Evolutionary conservation across 352 stramenopile species (phyloP), one percentile per base, ranked within the genome.

Genomic region (Globisporangium iwayamae): DNA sequence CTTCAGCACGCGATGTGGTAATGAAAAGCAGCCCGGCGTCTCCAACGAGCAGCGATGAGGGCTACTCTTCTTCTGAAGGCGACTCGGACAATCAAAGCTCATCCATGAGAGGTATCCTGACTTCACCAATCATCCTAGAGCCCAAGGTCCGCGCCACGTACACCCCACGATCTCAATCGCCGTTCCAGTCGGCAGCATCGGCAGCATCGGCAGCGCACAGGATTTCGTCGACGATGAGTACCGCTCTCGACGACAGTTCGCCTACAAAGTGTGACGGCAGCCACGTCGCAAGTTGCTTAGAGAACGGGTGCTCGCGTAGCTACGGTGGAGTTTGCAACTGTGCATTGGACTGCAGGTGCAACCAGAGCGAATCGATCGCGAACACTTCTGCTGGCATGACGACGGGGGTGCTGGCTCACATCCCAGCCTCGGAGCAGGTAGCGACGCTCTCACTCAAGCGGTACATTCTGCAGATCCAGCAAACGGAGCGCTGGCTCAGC

Each of bases 261-360:
- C 38, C 36, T 25, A 22, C 38, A 38, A 60, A 60, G 14, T 85
- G 77, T 32, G 67, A 78, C 39, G 73, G 75, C 25, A 73, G 65
- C 43, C 67, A 78, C 20, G 46, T 82, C 14, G 76, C 72, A 11
- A 89, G 76, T 47, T 90, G 81, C 52, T 70, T 90, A 20, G 71
- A 89, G 16, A 92, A 89, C 48, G 83, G 83, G 14, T 92, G 83
- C 22, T 66, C 78, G 4, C 70, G 78, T 20, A 87, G 79, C 61
- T 92, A 83, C 69, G 83, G 83, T 9, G 78, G 79, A 3, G 47
- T 65, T 11, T 92, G 83, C 57, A 92, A 89, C 53, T 92, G 83
- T 68, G 68, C 71, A 46, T 62, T 58, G 2, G 65, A 74, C 13
- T 92, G 83, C 45, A 75, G 62, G 0, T 91, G 83, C 68, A 83